Evolutionary conservation across 2,329 filamentous ascomycete species (phyloP).

Genomic region (Venturia aucupariae): DNA sequence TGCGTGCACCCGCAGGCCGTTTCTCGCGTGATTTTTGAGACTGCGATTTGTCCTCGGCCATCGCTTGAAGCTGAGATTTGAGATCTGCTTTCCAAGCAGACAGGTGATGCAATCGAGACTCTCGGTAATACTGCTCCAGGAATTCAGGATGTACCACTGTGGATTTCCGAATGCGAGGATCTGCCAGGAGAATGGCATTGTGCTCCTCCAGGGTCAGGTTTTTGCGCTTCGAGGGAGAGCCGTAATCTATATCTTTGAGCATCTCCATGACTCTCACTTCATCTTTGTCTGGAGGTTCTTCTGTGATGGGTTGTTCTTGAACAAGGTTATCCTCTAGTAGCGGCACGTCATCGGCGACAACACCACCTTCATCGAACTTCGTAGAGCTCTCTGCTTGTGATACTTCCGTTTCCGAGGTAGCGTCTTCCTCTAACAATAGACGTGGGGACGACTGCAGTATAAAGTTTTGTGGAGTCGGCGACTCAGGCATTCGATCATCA

Average conservation of each 20-base stretch:
- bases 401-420: background rate
- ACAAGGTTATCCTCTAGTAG: background rate
- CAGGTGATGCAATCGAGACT: constrained; percentile 88
- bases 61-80: constrained; percentile 75
- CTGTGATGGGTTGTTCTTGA: background rate
- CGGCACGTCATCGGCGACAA: background rate
- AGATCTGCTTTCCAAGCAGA: constrained; percentile 95
- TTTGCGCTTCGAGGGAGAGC: constrained; percentile 23
- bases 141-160: constrained; percentile 91
- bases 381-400: background rate
- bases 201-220: constrained; percentile 80
- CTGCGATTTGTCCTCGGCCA: constrained; percentile 60
- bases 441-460: background rate
- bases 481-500: background rate
- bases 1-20: constrained; percentile 52
- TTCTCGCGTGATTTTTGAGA: constrained; percentile 44
- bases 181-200: constrained; percentile 73
- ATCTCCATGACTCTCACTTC: constrained; percentile 4
- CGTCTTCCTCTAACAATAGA: background rate
- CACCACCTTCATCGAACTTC: background rate
- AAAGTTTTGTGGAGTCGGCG: constrained; percentile 9
- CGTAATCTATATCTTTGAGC: constrained; percentile 1
- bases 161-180: constrained; percentile 77
- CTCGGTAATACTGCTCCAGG: constrained; percentile 86
- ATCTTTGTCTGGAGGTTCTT: background rate